Base-by-base conservation (phyloP, 768 basidiomycete genomes). In the Collybia mongolica region DNA sequence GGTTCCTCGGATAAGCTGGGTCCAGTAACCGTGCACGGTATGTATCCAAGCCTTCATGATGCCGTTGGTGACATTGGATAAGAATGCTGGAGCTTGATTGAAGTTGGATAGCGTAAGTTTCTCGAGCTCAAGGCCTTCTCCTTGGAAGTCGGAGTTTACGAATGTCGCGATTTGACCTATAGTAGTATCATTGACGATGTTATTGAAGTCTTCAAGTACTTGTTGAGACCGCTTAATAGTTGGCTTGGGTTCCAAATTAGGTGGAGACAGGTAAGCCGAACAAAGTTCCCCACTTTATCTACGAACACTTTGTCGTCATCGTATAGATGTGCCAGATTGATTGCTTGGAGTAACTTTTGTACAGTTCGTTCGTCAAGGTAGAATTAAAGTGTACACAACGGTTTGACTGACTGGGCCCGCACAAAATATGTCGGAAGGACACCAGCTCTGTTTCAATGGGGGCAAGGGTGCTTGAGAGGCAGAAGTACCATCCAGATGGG, bases 301-400 rank as follows among this genome's bases (percentile, higher is more conserved):
- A 89, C 88, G 64, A 96, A 85, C 0, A 90, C 93, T 70, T 97
- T 96, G 40, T 85, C 83, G 66, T 97, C 94, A 0, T 76, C 64
- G 62, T 78, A 97, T 23, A 88, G 69, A 37, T 76, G 64, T 0
- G 93, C 91, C 52, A 96, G n/a, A n/a, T n/a, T n/a, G n/a, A n/a
- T n/a, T n/a, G n/a, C n/a, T n/a, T n/a, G n/a, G n/a, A n/a, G n/a
- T n/a, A n/a, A n/a, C n/a, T n/a, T n/a, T n/a, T n/a, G n/a, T n/a
- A n/a, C n/a, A n/a, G n/a, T n/a, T n/a, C 58, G 64, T 93, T 87
- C 53, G 95, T 32, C 32, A 32, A 32, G 11, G 32, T 6, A 26
- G 11, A 32, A 14, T 32, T n/a, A n/a, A n/a, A n/a, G n/a, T n/a
- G n/a, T n/a, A n/a, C n/a, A n/a, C n/a, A n/a, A n/a, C n/a, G n/a